Evolutionary conservation across 2,329 filamentous ascomycete species (phyloP), one percentile per base, ranked within the genome.

Genomic region (Cordyceps cateniannulata): DNA sequence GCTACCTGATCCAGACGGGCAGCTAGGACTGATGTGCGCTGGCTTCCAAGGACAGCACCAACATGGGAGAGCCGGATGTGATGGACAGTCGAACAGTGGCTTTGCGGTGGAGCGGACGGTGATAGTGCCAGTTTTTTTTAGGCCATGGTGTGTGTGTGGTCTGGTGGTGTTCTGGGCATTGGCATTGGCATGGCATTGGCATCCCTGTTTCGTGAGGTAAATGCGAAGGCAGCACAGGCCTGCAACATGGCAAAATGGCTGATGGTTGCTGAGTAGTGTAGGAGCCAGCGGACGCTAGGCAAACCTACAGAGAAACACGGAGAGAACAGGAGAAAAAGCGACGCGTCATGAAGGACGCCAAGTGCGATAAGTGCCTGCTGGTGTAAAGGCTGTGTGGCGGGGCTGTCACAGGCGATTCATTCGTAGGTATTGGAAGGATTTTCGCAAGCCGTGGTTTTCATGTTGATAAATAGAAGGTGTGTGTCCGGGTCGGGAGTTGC

Each of bases 341-440:
- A 60, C 49, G 58, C 58, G 58, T 60, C 58, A 60, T 60, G 50
- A 60, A 38, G 50, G 29, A 29, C 50, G 58, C 58, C 58, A 60
- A 60, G 50, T 54, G 50, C 20, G 50, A 48, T 29, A 52, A 32
- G 58, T 60, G 29, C 22, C 40, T 50, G 40, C 20, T 35, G 42
- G 58, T 40, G 58, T 16, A 60, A 60, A 60, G 58, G 58, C 52
- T 60, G 58, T 35, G 50, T 60, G 58, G 58, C 50, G 58, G 58
- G 58, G 49, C 57, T 16, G 24, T 52, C 27, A 52, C 57, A 38
- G 48, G 49, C 57, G 7, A 45, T 59, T 44, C n/a, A 27, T 38
- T 22, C 32, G 32, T 35, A 10, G 32, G 32, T 35, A 35, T 35
- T 35, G 32, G 20, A 25, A 52, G 29, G 50, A 54, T 54, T 60